phyloP scores from a whole-genome alignment of 257 asterid genomes.

The Fraxinus americana region DNA sequence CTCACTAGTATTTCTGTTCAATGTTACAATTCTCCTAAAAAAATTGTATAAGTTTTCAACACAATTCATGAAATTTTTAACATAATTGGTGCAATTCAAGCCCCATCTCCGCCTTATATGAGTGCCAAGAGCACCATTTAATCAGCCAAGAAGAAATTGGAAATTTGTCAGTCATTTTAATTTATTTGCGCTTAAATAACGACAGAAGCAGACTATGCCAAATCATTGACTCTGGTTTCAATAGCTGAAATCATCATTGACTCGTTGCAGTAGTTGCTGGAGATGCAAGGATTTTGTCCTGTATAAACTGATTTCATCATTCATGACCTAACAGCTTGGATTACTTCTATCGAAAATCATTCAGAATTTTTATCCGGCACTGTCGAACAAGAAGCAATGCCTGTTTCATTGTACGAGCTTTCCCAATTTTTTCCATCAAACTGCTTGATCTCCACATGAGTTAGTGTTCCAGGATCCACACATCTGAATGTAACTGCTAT shows the following conservation, averaged over 20 bases:
- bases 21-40: no score
- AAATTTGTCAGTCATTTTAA: neutral
- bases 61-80: no score
- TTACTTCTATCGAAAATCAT: slow-evolving; percentile 21
- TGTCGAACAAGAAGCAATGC: slow-evolving; percentile 58
- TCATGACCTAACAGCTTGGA: neutral
- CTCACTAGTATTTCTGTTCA: no score
- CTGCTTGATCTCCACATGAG: slow-evolving; percentile 64
- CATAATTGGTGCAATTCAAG: no score
- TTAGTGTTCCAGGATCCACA: slow-evolving; percentile 68
- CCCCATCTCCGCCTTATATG: no score
- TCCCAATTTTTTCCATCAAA: slow-evolving; percentile 83
- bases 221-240: neutral
- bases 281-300: neutral
- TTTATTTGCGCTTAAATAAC: neutral
- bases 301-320: neutral
- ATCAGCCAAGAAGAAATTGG: neutral
- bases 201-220: neutral
- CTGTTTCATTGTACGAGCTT: slow-evolving; percentile 38
- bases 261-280: neutral
- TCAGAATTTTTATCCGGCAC: slow-evolving; percentile 16
- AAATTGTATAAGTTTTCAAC: no score
- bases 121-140: neutral
- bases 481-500: slow-evolving; percentile 58
- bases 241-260: neutral